Conservation (phyloP, 2,329 filamentous ascomycete genomes). For the Knufia petricola region DNA sequence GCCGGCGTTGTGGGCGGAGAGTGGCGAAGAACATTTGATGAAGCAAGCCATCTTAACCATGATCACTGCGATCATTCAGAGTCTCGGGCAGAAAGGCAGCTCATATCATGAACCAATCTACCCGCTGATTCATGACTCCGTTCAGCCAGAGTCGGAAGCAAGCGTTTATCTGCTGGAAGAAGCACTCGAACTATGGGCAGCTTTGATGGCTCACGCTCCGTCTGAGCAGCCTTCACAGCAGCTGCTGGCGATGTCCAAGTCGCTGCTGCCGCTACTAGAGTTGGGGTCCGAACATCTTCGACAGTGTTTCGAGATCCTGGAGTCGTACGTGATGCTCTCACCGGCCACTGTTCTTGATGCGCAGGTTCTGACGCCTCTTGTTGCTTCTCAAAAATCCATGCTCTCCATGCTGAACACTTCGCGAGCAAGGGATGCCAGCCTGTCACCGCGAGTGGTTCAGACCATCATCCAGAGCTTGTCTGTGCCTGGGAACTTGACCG, state of each 20-base stretch:
- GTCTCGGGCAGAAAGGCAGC: conserved; percentile 68
- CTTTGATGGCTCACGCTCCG: conserved; percentile 58
- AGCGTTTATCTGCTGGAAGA: conserved; percentile 83
- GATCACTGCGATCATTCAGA: conserved; percentile 71
- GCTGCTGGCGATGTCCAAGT: conserved; percentile 54
- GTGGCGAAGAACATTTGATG: conserved; percentile 79
- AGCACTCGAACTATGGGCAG: conserved; percentile 77
- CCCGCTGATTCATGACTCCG: conserved; percentile 70
- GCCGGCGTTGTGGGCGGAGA: conserved; percentile 74
- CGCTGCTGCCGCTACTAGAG: conserved; percentile 56
- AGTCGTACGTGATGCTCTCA: conserved; percentile 62
- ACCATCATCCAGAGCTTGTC: conserved; percentile 28
- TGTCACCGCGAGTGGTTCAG: conserved; percentile 31
- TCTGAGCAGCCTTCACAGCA: conserved; percentile 47
- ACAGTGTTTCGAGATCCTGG: conserved; percentile 54
- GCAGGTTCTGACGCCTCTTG: conserved; percentile 32
- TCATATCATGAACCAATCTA: conserved; percentile 72
- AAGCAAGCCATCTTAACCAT: conserved; percentile 88
- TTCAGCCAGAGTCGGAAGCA: conserved; percentile 62
- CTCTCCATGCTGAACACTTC: conserved; percentile 17
- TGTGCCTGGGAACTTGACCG: conserved; percentile 13
- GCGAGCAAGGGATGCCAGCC: conserved; percentile 27
- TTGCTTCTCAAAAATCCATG: conserved; percentile 27
- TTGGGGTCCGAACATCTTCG: conserved; percentile 55
- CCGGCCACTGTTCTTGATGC: conserved; percentile 36